phyloP scores from a whole-genome alignment of 768 basidiomycete species.

The Trametopsis cervina region DNA sequence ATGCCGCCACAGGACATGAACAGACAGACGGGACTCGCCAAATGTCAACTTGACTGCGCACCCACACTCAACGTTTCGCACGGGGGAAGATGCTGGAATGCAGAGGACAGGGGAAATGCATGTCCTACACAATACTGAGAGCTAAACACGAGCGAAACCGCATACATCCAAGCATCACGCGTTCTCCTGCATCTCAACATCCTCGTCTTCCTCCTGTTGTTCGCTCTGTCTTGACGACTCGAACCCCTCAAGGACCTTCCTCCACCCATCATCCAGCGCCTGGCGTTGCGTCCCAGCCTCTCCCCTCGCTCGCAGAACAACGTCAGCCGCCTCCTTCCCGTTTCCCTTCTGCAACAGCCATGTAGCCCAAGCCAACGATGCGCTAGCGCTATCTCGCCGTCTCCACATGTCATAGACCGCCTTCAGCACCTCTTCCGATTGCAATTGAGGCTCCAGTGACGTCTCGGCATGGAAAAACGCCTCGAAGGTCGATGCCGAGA shows the following conservation, averaged over 20 bases:
- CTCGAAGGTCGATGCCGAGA: slow-evolving; percentile 38
- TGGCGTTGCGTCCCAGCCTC: slow-evolving; percentile 5
- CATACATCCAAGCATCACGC: no score
- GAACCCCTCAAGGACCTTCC: neutral
- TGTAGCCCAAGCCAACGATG: slow-evolving; percentile 36
- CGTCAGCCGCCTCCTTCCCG: slow-evolving; percentile 33
- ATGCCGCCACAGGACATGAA: no score
- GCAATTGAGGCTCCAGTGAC: slow-evolving; percentile 17
- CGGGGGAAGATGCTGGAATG: no score
- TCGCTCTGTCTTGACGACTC: neutral
- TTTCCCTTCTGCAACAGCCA: slow-evolving; percentile 38
- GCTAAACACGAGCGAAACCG: no score
- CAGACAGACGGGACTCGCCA: no score
- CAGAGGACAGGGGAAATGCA: no score
- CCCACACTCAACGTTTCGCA: no score
- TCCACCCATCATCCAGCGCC: slow-evolving; percentile 5
- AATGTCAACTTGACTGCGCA: no score
- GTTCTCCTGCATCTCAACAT: slow-evolving; percentile 8
- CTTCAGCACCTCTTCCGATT: slow-evolving; percentile 21
- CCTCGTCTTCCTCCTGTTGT: neutral
- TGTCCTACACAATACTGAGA: no score
- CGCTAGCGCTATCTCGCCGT: slow-evolving; percentile 28
- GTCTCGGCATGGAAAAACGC: slow-evolving; percentile 29
- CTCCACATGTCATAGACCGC: slow-evolving; percentile 40
- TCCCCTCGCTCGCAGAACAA: slow-evolving; percentile 21